A percentile compares a stretch with the other conserved stretches of the same genome.
Conservation (phyloP, 306 rosid genomes). For the apple (Malus domestica) region ASM211411v1 NC_041798.1:30833001-30833500, state of each 20-base stretch:
- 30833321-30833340: neutral
- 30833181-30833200: neutral
- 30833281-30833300: neutral
- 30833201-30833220: neutral
- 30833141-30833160: conserved; percentile 9
- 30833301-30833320: conserved; percentile 14
- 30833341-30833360: neutral
- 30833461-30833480: conserved; percentile 8
- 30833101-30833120: conserved; percentile 43
- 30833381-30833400: neutral
- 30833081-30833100: conserved; percentile 30
- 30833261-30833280: neutral
- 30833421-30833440: neutral
- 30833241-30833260: neutral
- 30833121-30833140: conserved; percentile 49
- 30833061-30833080: conserved; percentile 45
- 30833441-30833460: conserved; percentile 10
- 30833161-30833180: conserved; percentile 1
- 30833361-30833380: neutral
- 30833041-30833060: conserved; percentile 44
- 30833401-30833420: neutral
- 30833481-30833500: conserved; percentile 1
- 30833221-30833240: conserved; percentile 3
- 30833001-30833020: conserved; percentile 19
- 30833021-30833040: conserved; percentile 58